Evolutionary conservation across 2,329 filamentous ascomycete genomes (phyloP).

Genomic region (Paecilomyces sp.): DNA sequence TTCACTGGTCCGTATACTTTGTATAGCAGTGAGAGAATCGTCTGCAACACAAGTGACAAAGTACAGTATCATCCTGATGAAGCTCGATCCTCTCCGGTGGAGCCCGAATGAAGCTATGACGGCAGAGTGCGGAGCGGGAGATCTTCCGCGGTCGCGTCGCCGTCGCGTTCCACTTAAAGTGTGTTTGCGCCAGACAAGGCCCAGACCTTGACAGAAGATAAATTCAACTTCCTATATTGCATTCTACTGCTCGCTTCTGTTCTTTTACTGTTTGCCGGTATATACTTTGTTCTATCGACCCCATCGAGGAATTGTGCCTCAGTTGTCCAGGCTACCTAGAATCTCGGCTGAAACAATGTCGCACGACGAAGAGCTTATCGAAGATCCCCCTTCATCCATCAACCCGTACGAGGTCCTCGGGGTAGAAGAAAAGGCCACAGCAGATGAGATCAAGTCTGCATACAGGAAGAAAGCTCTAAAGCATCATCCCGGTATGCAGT

Average conservation of each 20-base stretch:
- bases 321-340: neutral
- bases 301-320: neutral
- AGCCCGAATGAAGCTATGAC: conserved; percentile 18
- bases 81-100: conserved; percentile 9
- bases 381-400: conserved; percentile 60
- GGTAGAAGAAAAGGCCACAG: conserved; percentile 62
- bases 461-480: conserved; percentile 88
- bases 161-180: conserved; percentile 14
- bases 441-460: conserved; percentile 76
- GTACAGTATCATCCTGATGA: neutral
- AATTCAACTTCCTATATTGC: neutral
- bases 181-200: neutral
- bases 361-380: conserved; percentile 45
- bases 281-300: neutral
- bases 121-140: conserved; percentile 8
- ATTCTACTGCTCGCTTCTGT: neutral
- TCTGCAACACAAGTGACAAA: neutral
- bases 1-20: neutral
- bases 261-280: neutral
- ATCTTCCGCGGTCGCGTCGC: conserved; percentile 1
- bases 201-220: neutral
- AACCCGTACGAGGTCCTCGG: conserved; percentile 74
- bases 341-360: conserved; percentile 3
- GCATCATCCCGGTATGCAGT: conserved; percentile 66
- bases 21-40: neutral